Base-by-base conservation (phyloP, 805 yeast genomes). In the Ogataea philodendri region DNA sequence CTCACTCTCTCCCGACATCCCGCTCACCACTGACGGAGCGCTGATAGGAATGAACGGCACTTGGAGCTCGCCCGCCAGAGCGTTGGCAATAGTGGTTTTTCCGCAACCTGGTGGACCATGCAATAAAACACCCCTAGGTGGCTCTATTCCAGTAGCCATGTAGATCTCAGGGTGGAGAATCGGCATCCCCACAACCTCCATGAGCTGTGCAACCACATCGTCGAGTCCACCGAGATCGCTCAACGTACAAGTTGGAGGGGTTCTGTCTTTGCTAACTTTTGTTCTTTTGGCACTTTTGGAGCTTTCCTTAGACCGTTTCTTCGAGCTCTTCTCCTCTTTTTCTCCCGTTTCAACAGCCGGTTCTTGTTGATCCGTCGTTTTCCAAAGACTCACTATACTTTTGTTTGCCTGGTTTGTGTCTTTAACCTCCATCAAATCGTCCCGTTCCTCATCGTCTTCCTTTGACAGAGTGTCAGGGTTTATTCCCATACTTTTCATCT, bases 81-180 rank as follows among this genome's bases (percentile, higher is more conserved):
- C 96, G 59, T 88, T 88, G 3, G 98, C 98, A 35, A 93, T 80
- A 26, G 96, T 82, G 0, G 98, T 93, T 54, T 93, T 93, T 58
- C 98, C 98, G 67, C 98, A 93, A 10, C 98, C 98, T 2, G 97
- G 98, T 0, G 98, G 98, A 0, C 98, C 98, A 59, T 90, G 95
- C 9, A 90, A 62, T 10, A 90, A 63, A n/a, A 90, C 78, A 22
- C 98, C 98, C 39, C 96, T 70, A 13, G 97, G 95, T 11, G 97
- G 97, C 48, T 87, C 95, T 9, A 89, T 89, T 16, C 97, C 97
- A 0, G 95, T 82, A 6, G 89, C 71, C 15, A 67, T 46, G 55
- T 86, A 93, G 2, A 93, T 84, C 59, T 93, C 98, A 0, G 97
- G 97, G 52, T 93, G 97, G 14, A 84, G 62, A 20, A 93, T 80